Percentiles rank a stretch among this genome's conserved stretches.
Evolutionary conservation across 768 basidiomycete species (phyloP).

Genomic region (Macrolepiota fuliginosa): DNA sequence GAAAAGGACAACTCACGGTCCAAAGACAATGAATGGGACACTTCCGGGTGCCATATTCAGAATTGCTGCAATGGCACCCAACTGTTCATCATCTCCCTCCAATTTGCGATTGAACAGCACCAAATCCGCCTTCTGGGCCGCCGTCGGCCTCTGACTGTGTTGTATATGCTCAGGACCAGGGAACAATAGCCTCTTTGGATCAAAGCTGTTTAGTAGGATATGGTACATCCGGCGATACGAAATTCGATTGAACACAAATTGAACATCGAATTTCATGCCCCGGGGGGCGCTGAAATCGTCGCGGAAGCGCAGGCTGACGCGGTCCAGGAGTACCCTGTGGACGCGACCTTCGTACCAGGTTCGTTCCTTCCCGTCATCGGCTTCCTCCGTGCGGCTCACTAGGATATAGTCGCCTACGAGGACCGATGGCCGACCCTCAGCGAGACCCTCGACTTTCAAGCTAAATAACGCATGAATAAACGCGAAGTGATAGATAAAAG

Average conservation of each 20-base stretch:
- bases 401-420: constrained; percentile 48
- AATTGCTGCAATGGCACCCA: constrained; percentile 50
- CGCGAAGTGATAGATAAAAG: background rate
- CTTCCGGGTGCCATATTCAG: constrained; percentile 41
- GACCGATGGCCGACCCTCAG: constrained; percentile 57
- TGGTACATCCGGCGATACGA: constrained; percentile 56
- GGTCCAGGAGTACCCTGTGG: constrained; percentile 39
- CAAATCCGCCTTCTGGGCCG: constrained; percentile 19
- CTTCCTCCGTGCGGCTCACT: constrained; percentile 26
- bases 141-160: constrained; percentile 18
- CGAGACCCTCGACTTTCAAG: constrained; percentile 50
- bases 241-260: constrained; percentile 54
- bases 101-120: constrained; percentile 31
- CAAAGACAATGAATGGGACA: constrained; percentile 58
- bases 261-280: constrained; percentile 46
- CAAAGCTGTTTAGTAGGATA: constrained; percentile 38
- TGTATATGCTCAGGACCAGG: constrained; percentile 31
- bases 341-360: constrained; percentile 44
- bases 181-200: constrained; percentile 44
- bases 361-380: constrained; percentile 20
- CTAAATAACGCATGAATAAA: constrained; percentile 23
- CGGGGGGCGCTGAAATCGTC: constrained; percentile 38
- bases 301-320: constrained; percentile 47
- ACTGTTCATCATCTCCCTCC: constrained; percentile 42
- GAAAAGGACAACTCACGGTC: constrained; percentile 46